These are phyloP conservation scores for Aquilaria sinensis DNA, from an alignment of 345 rosid genomes.

Conservation along the genomic window DNA sequence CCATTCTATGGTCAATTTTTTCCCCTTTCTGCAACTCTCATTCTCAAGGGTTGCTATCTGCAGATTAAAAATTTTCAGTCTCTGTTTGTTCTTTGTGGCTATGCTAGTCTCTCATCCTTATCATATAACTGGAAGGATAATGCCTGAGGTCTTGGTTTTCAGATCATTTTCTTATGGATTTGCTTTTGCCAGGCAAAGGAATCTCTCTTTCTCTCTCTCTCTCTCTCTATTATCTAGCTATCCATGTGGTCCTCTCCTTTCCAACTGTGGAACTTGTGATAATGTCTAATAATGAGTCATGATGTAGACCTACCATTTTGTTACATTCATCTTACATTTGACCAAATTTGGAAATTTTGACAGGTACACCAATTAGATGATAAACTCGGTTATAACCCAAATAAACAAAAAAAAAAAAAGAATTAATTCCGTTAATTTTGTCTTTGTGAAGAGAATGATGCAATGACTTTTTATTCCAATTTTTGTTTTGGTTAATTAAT, in stretches of 20 bases:
- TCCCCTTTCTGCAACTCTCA: slow-evolving; percentile 14
- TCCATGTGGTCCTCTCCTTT: background rate
- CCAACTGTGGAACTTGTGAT: too few relatives aligned
- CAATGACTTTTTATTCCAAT: too few relatives aligned
- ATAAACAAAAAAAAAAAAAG: too few relatives aligned
- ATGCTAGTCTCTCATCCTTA: slow-evolving; percentile 23
- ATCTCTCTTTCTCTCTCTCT: background rate
- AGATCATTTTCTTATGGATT: slow-evolving; percentile 17
- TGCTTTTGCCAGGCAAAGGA: background rate
- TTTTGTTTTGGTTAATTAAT: too few relatives aligned
- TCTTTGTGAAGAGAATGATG: too few relatives aligned
- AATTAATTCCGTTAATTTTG: too few relatives aligned
- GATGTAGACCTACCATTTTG: too few relatives aligned
- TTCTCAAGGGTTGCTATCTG: slow-evolving; percentile 12
- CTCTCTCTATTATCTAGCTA: background rate
- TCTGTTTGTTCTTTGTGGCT: slow-evolving; percentile 11
- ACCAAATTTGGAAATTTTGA: background rate
- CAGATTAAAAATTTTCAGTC: background rate
- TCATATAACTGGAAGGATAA: slow-evolving; percentile 1
- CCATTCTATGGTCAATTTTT: background rate
- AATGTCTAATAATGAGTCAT: too few relatives aligned
- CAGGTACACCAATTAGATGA: too few relatives aligned
- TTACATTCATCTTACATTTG: background rate
- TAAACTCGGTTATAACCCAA: too few relatives aligned
- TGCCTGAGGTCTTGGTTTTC: slow-evolving; percentile 13